Percentiles rank a stretch among this genome's conserved stretches.
Evolutionary conservation across 257 asterid species (phyloP).

Genomic region (Anisodus tanguticus): DNA sequence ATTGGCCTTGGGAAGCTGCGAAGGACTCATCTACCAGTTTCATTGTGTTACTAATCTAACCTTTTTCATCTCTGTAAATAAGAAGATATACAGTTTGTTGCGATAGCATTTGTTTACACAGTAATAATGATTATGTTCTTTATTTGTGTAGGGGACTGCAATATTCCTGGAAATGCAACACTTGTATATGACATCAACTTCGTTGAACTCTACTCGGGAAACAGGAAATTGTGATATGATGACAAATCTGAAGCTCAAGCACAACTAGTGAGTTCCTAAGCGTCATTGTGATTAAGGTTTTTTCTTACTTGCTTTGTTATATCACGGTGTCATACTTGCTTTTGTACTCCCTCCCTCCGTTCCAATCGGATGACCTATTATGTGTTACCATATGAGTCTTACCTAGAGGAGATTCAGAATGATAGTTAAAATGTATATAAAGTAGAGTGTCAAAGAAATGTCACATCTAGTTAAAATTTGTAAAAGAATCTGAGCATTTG

Average conservation of each 20-base stretch:
- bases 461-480: not conserved
- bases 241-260: constrained; percentile 19
- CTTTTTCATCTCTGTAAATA: not conserved
- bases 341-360: not conserved
- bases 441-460: not conserved
- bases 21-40: not conserved
- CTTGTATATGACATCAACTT: constrained; percentile 73
- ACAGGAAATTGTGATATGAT: constrained; percentile 44
- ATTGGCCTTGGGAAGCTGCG: constrained; percentile 5
- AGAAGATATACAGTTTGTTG: not conserved
- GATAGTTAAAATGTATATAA: not conserved
- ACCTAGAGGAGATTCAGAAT: constrained; percentile 8
- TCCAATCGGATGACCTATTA: not conserved
- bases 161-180: constrained; percentile 87
- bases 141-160: constrained; percentile 73
- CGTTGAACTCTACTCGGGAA: constrained; percentile 71
- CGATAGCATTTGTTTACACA: not conserved
- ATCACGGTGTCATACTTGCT: not conserved
- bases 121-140: not conserved
- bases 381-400: not conserved
- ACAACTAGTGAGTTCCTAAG: constrained; percentile 24
- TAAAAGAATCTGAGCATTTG: not conserved
- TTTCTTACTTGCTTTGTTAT: not conserved
- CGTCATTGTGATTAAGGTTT: not conserved
- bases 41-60: constrained; percentile 7